Evolutionary conservation across 306 rosid genomes (phyloP).

Genomic region (Lupinus albus): DNA sequence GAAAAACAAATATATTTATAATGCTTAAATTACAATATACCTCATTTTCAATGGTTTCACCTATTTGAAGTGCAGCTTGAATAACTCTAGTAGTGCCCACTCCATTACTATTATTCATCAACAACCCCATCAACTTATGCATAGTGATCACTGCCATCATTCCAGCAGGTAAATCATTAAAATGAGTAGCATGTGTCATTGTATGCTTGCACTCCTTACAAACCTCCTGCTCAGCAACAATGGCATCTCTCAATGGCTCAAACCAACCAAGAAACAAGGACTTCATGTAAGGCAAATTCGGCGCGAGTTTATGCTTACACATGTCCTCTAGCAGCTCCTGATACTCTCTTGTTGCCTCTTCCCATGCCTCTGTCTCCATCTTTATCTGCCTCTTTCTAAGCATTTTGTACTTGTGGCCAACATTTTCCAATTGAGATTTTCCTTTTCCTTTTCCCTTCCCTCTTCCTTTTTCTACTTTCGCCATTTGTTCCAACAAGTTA

Average conservation of each 20-base stretch:
- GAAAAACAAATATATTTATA: background rate
- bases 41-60: slow-evolving; percentile 94
- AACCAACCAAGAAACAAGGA: slow-evolving; percentile 94
- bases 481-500: slow-evolving; percentile 44
- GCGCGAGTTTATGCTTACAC: slow-evolving; percentile 90
- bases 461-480: slow-evolving; percentile 32
- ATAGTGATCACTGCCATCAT: slow-evolving; percentile 93
- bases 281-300: slow-evolving; percentile 87
- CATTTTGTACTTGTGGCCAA: slow-evolving; percentile 43
- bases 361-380: slow-evolving; percentile 94
- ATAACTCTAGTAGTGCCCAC: slow-evolving; percentile 66
- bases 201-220: slow-evolving; percentile 32
- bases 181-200: slow-evolving; percentile 55
- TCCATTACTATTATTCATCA: slow-evolving; percentile 74
- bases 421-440: slow-evolving; percentile 32
- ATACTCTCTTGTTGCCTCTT: slow-evolving; percentile 81
- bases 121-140: slow-evolving; percentile 92
- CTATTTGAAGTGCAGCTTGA: slow-evolving; percentile 81
- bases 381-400: slow-evolving; percentile 75
- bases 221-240: slow-evolving; percentile 60
- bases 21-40: slow-evolving; percentile 41
- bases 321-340: slow-evolving; percentile 75
- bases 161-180: slow-evolving; percentile 64
- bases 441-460: slow-evolving; percentile 36
- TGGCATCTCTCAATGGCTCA: slow-evolving; percentile 75